Conservation (phyloP, 2,329 filamentous ascomycete genomes). For the Diaporthe ilicicola region DNA sequence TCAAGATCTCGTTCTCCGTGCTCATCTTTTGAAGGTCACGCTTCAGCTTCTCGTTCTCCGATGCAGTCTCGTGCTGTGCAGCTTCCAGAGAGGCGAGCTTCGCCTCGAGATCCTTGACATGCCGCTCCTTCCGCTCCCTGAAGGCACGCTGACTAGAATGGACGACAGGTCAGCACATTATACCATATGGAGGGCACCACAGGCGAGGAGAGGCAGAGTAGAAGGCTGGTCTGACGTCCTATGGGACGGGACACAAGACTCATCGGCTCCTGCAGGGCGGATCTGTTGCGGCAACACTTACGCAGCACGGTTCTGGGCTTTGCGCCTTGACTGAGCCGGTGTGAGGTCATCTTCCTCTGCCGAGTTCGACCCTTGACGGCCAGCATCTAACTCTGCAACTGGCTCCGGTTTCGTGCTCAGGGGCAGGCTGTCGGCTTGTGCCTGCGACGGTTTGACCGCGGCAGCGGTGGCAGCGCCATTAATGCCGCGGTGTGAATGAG, state of each 20-base stretch:
- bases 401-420: constrained; percentile 50
- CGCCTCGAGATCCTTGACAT: constrained; percentile 87
- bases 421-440: constrained; percentile 44
- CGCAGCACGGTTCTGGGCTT: constrained; percentile 70
- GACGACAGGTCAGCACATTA: constrained; percentile 13
- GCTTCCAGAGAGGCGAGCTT: constrained; percentile 83
- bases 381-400: constrained; percentile 42
- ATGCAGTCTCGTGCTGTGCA: constrained; percentile 74
- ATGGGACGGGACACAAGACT: not conserved
- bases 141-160: constrained; percentile 85
- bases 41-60: constrained; percentile 88
- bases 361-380: constrained; percentile 57
- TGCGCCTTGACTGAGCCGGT: constrained; percentile 65
- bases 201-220: not conserved
- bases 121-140: constrained; percentile 92
- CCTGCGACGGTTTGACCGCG: constrained; percentile 35
- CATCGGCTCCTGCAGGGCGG: not conserved
- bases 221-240: not conserved
- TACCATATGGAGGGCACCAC: not conserved
- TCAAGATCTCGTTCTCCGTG: constrained; percentile 92
- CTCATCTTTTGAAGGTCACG: constrained; percentile 83
- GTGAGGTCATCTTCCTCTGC: constrained; percentile 64
- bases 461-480: constrained; percentile 35
- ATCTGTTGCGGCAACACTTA: constrained; percentile 48
- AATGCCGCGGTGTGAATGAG: constrained; percentile 38